Base-by-base conservation (phyloP, 1,284 basidiomycete species). In the Tilletia setariae region DNA sequence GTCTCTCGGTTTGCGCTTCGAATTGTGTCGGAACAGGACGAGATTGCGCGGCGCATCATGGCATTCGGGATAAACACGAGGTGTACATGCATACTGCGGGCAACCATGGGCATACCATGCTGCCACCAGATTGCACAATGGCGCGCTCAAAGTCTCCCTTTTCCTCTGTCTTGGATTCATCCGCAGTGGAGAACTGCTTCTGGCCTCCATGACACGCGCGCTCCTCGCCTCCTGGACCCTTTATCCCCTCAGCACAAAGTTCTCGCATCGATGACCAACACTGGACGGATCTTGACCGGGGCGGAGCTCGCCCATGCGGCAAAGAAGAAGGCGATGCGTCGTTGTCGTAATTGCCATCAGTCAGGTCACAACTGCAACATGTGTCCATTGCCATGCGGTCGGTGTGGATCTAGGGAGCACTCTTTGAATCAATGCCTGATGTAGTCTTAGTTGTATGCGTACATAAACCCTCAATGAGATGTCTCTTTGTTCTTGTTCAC, bases 221-320 rank as follows among this genome's bases (percentile, higher is more conserved):
- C 16, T 25, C 15, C 53, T 23, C 53, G 53, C 32, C 19, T 56
- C 19, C 53, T 56, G 23, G 53, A 56, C 53, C 53, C 53, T 30
- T 28, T 56, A 8, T 28, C 19, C 19, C 47, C 47, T 49, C 47
- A 23, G 8, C 19, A 49, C 19, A 49, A 49, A 23, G 47, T 16
- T 49, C 47, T n/a, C 19, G 25, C 47, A 23, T 23, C 47, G 19
- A 49, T 23, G 47, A 49, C 47, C 47, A 23, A n/a, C 47, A 49
- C 19, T 49, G 47, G 47, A 49, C 47, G 47, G 47, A 49, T 49
- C 19, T n/a, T 49, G 47, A 49, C 47, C 47, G 47, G 47, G 25
- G 25, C 7, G 19, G 47, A 49, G 47, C 19, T 49, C 19, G 47
- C 25, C 47, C n/a, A n/a, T n/a, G n/a, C n/a, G n/a, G n/a, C n/a